Evolutionary conservation across 495 filamentous ascomycete genomes (phyloP).

Genomic region (Hypoxylon lienhwacheense): DNA sequence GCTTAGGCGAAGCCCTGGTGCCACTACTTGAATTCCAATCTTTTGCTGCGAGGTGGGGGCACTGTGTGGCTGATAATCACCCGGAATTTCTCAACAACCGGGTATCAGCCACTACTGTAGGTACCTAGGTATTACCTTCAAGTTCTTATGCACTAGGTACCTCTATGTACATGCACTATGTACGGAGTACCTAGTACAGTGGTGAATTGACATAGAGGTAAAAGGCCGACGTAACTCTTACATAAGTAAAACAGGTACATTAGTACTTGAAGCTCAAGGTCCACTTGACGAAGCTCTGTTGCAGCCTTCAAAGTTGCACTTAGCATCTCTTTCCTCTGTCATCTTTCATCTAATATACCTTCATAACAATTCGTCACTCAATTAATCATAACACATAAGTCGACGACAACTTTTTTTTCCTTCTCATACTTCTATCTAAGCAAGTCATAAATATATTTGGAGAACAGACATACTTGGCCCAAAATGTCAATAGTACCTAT

Average conservation of each 20-base stretch:
- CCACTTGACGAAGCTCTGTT: constrained; percentile 40
- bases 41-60: constrained; percentile 10
- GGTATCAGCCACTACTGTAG: background rate
- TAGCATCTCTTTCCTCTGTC: background rate
- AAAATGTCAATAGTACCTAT: constrained; percentile 80
- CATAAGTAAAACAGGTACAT: constrained; percentile 6
- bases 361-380: no score
- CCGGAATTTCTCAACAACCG: constrained; percentile 1
- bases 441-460: background rate
- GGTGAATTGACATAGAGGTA: background rate
- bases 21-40: constrained; percentile 29
- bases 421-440: background rate
- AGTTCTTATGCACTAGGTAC: background rate
- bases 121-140: background rate
- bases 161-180: background rate
- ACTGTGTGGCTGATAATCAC: constrained; percentile 19
- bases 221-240: constrained; percentile 25
- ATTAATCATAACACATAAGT: constrained; percentile 4
- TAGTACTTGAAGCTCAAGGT: constrained; percentile 12
- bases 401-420: background rate
- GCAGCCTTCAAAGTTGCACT: constrained; percentile 38
- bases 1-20: constrained; percentile 44
- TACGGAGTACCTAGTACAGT: background rate
- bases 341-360: no score
- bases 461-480: background rate